Evolutionary conservation across 306 rosid species (phyloP).

Genomic region (Delonix regia): DNA sequence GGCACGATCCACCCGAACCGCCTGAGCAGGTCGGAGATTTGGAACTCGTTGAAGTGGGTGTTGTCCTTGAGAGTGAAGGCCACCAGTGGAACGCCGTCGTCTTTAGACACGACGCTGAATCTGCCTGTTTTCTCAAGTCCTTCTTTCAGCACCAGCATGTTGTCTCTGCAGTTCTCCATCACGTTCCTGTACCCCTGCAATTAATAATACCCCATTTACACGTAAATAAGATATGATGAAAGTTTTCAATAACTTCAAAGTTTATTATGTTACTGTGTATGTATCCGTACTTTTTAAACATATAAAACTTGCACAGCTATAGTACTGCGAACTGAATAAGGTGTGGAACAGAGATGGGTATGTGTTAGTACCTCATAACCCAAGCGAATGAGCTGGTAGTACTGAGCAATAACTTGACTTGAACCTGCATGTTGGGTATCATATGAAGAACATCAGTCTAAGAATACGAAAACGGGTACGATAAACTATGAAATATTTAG

Average conservation of each 20-base stretch:
- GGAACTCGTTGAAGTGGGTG: slow-evolving; percentile 67
- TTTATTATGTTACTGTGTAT: too few species aligned
- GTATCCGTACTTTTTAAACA: background rate
- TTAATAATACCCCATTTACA: background rate
- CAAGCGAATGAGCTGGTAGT: slow-evolving; percentile 88
- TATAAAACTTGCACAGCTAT: background rate
- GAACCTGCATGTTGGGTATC: slow-evolving; percentile 66
- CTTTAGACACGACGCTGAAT: slow-evolving; percentile 78
- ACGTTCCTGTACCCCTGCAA: slow-evolving; percentile 76
- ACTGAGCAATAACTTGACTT: slow-evolving; percentile 93
- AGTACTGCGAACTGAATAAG: too few species aligned
- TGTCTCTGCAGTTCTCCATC: slow-evolving; percentile 91
- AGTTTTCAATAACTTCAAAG: too few species aligned
- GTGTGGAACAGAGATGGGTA: too few species aligned
- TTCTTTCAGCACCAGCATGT: slow-evolving; percentile 79
- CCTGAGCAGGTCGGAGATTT: slow-evolving; percentile 68
- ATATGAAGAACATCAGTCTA: slow-evolving; percentile 3
- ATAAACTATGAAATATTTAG: too few species aligned
- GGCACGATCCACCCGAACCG: slow-evolving; percentile 98
- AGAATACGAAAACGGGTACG: too few species aligned
- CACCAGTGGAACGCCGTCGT: slow-evolving; percentile 84
- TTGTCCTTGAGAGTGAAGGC: slow-evolving; percentile 79
- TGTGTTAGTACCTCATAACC: slow-evolving; percentile 54
- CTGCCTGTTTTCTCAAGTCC: slow-evolving; percentile 76
- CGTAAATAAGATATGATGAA: too few species aligned